A percentile compares a stretch with the other conserved stretches of the same genome.
These are phyloP conservation scores for Penicillium samsonianum DNA, from an alignment of 495 filamentous ascomycete genomes.

Conservation along the genomic window DNA sequence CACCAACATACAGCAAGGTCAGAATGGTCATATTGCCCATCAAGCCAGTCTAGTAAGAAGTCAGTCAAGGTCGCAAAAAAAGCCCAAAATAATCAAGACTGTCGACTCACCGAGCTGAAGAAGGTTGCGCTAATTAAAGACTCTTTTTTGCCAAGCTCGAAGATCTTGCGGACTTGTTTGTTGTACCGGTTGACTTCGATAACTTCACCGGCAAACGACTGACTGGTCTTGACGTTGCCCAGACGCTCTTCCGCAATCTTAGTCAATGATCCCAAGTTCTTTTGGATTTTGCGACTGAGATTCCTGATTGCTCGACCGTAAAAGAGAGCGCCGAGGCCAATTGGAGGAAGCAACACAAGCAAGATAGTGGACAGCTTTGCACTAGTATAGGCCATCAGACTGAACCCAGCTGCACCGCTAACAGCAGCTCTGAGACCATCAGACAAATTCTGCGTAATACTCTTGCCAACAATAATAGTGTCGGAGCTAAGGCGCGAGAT, in stretches of 20 bases:
- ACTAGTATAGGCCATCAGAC: slow-evolving; percentile 90
- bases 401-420: slow-evolving; percentile 83
- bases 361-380: slow-evolving; percentile 87
- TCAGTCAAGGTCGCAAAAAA: slow-evolving; percentile 18
- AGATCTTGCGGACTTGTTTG: slow-evolving; percentile 86
- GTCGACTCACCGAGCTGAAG: slow-evolving; percentile 66
- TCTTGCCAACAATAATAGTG: slow-evolving; percentile 96
- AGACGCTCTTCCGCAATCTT: slow-evolving; percentile 96
- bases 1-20: slow-evolving; percentile 86
- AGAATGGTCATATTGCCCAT: slow-evolving; percentile 95
- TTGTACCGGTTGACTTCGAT: slow-evolving; percentile 90
- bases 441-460: slow-evolving; percentile 95
- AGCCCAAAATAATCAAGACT: neutral
- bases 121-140: slow-evolving; percentile 88
- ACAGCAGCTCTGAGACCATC: slow-evolving; percentile 88
- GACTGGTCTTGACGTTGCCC: slow-evolving; percentile 92
- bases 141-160: slow-evolving; percentile 80
- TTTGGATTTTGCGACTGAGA: slow-evolving; percentile 86
- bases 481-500: slow-evolving; percentile 95
- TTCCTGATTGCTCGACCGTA: slow-evolving; percentile 87
- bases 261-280: slow-evolving; percentile 84
- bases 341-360: slow-evolving; percentile 82
- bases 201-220: slow-evolving; percentile 91
- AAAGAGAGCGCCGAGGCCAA: slow-evolving; percentile 87
- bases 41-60: slow-evolving; percentile 63